Percentiles rank a stretch among this genome's conserved stretches.
These are phyloP conservation scores for Grosmannia huntii DNA, from an alignment of 2,329 filamentous ascomycete species.

Conservation along the genomic window DNA sequence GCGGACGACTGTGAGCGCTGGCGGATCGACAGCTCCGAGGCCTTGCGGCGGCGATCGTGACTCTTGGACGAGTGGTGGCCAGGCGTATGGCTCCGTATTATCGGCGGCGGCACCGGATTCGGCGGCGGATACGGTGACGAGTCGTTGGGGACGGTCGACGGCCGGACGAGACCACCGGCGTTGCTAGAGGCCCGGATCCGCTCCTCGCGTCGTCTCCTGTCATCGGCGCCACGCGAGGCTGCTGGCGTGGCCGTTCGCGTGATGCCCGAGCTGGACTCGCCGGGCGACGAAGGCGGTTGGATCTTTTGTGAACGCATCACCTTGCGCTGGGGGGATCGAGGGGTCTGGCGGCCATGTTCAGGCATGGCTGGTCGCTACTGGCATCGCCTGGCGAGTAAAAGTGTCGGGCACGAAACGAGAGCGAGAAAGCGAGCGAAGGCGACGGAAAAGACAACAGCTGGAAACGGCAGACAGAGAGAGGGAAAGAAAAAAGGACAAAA, in stretches of 20 bases:
- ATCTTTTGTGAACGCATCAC: constrained; percentile 43
- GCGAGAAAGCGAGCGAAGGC: neutral
- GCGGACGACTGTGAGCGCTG: constrained; percentile 40
- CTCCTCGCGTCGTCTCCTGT: constrained; percentile 9
- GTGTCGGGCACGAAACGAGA: neutral
- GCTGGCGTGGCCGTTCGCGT: neutral
- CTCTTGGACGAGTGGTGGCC: constrained; percentile 48
- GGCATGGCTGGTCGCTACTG: constrained; percentile 25
- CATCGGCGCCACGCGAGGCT: constrained; percentile 12
- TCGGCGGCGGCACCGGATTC: constrained; percentile 18
- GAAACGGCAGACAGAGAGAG: neutral
- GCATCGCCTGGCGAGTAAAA: constrained; percentile 13
- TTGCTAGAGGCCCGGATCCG: constrained; percentile 12
- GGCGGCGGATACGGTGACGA: constrained; percentile 16
- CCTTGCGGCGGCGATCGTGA: constrained; percentile 35
- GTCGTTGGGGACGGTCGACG: neutral
- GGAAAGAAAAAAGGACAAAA: neutral
- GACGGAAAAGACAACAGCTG: neutral
- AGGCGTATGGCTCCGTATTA: constrained; percentile 47
- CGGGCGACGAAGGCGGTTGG: constrained; percentile 20
- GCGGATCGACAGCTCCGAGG: constrained; percentile 39
- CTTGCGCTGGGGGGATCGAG: constrained; percentile 28
- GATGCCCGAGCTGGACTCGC: constrained; percentile 11
- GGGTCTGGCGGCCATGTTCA: constrained; percentile 23
- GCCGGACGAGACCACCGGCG: constrained; percentile 12